Percentiles rank a stretch among this genome's conserved stretches.
These are phyloP conservation scores for Suillus hirtellus DNA, from an alignment of 768 basidiomycete species.

Conservation along the genomic window DNA sequence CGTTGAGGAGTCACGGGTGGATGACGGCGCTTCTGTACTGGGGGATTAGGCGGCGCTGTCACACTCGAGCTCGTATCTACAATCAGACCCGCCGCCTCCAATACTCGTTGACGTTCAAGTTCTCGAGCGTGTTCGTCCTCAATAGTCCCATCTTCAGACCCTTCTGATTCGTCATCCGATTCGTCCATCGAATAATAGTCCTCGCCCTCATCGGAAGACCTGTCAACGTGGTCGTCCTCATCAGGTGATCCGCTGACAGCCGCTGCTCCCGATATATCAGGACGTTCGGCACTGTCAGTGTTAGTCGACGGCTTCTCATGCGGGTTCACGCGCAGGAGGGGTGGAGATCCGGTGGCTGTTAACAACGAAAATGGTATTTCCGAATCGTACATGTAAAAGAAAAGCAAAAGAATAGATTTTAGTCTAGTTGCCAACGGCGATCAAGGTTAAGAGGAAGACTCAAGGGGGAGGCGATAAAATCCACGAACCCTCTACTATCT, in stretches of 20 bases:
- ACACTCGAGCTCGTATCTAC: constrained; percentile 50
- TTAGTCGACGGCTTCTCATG: constrained; percentile 3
- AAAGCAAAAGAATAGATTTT: constrained; percentile 63
- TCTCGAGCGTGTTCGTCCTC: constrained; percentile 63
- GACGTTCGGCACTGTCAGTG: constrained; percentile 1
- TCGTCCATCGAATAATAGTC: constrained; percentile 32
- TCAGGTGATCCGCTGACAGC: constrained; percentile 4
- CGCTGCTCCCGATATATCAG: neutral
- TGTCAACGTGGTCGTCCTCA: constrained; percentile 20
- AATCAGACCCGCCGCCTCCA: constrained; percentile 88
- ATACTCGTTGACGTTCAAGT: constrained; percentile 73
- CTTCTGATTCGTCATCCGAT: constrained; percentile 30
- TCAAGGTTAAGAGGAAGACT: constrained; percentile 52
- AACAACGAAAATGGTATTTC: constrained; percentile 14
- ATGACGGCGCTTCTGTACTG: constrained; percentile 27
- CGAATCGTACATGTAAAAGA: constrained; percentile 42
- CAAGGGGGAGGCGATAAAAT: constrained; percentile 47
- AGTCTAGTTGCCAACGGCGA: constrained; percentile 65
- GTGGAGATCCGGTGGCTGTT: neutral
- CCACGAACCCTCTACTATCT: constrained; percentile 88
- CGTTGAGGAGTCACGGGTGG: constrained; percentile 26
- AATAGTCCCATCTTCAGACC: constrained; percentile 34
- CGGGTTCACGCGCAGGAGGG: neutral
- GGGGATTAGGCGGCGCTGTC: constrained; percentile 44
- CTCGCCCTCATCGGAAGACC: constrained; percentile 36